Evolutionary conservation across 202 grass and related monocot genomes (phyloP).

Genomic region (Eragrostis tef): DNA sequence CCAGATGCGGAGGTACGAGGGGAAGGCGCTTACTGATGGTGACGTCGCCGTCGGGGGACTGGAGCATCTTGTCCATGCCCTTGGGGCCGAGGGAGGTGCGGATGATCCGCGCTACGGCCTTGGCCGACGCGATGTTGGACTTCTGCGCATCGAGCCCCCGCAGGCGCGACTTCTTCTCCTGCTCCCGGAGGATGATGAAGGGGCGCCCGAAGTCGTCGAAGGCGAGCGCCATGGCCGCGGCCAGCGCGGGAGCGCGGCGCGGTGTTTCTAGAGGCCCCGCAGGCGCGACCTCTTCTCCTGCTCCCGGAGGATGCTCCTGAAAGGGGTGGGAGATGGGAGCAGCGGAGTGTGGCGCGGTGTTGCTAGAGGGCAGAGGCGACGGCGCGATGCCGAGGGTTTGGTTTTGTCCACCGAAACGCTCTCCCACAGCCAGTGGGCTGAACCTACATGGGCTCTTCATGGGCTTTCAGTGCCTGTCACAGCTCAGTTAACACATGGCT

Average conservation of each 20-base stretch:
- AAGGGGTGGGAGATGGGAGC: too few species aligned
- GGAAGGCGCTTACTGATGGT: constrained; percentile 65
- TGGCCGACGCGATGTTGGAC: constrained; percentile 89
- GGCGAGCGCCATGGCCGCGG: constrained; percentile 82
- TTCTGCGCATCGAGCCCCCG: constrained; percentile 91
- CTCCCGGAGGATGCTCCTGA: too few species aligned
- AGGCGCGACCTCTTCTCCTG: too few species aligned
- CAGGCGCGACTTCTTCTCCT: constrained; percentile 81
- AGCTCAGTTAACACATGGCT: too few species aligned
- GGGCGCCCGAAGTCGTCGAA: constrained; percentile 93
- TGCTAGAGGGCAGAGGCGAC: too few species aligned
- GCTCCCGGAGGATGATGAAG: constrained; percentile 93
- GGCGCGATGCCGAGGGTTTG: too few species aligned
- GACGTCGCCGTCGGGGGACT: constrained; percentile 92
- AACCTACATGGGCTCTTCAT: too few species aligned
- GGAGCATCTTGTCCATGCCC: constrained; percentile 99
- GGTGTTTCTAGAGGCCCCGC: too few species aligned
- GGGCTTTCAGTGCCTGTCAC: too few species aligned
- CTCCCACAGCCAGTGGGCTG: too few species aligned
- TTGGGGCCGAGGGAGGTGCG: constrained; percentile 93
- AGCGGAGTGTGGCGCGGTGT: too few species aligned
- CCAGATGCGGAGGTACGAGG: neutral
- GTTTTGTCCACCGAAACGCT: too few species aligned
- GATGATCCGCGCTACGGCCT: constrained; percentile 81
- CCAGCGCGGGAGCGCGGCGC: neutral